Conservation (phyloP, 306 rosid genomes). For the Malus asiatica region DNA sequence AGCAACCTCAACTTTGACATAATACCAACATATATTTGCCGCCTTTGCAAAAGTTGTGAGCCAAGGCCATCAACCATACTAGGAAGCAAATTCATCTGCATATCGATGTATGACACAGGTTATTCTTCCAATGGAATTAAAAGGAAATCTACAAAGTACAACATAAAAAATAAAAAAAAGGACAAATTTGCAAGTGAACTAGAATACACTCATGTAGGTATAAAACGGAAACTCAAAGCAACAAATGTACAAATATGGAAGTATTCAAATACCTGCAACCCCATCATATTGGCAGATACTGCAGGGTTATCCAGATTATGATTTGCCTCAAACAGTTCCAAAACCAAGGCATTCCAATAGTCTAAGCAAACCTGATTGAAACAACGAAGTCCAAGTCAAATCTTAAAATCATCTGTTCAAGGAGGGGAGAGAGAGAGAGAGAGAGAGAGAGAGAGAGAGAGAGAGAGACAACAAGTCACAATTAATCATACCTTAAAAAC, state of each 20-base stretch:
- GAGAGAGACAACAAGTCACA: not conserved
- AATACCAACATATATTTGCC: constrained; percentile 72
- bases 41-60: constrained; percentile 67
- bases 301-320: constrained; percentile 46
- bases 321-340: constrained; percentile 58
- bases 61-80: constrained; percentile 85
- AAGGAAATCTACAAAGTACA: not conserved
- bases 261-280: constrained; percentile 39
- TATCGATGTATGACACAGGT: not conserved
- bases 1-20: constrained; percentile 98
- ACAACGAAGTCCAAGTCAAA: not conserved
- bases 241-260: not conserved
- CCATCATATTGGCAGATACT: constrained; percentile 52
- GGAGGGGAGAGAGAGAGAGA: not conserved
- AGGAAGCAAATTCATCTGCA: constrained; percentile 65
- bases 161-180: not conserved
- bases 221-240: not conserved
- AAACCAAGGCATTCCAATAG: constrained; percentile 90
- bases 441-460: too few relatives aligned
- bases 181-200: not conserved
- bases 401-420: not conserved
- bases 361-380: constrained; percentile 82
- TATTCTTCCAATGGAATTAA: not conserved
- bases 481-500: constrained; percentile 69
- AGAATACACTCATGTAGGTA: not conserved